Conservation (phyloP, 257 asterid species). For the Solanum sejunctum region DNA sequence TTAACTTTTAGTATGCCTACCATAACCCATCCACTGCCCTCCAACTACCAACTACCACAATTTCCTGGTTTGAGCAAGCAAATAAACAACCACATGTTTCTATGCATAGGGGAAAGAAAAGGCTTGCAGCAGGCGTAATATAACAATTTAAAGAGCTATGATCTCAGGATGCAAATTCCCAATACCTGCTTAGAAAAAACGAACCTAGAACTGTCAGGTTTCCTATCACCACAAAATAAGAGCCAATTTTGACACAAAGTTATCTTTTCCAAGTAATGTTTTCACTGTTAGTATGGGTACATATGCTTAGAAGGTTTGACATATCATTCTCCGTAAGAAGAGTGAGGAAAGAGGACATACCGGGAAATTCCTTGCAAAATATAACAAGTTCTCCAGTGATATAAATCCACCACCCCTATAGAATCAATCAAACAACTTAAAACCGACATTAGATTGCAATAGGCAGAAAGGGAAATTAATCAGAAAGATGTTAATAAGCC, state of each 20-base stretch:
- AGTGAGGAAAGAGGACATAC: conserved; percentile 30
- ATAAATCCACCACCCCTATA: conserved; percentile 96
- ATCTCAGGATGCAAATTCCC: background rate
- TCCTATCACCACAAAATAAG: background rate
- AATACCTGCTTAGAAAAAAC: background rate
- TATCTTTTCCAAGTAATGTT: background rate
- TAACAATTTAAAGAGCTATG: background rate
- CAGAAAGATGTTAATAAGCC: background rate
- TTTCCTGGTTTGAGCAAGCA: background rate
- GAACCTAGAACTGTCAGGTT: background rate
- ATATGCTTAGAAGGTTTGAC: background rate
- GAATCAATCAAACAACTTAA: background rate
- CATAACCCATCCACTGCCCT: background rate
- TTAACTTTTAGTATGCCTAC: background rate
- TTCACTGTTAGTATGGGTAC: background rate
- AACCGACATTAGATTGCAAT: background rate
- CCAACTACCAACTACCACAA: background rate
- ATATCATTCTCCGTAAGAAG: background rate
- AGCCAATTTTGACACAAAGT: background rate
- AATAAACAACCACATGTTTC: background rate
- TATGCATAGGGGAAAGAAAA: background rate
- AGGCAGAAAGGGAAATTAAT: background rate
- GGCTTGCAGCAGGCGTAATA: background rate
- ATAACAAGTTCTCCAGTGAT: conserved; percentile 87
- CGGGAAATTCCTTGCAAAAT: conserved; percentile 78